Evolutionary conservation across 768 basidiomycete genomes (phyloP).

Genomic region (Mycena latifolia): DNA sequence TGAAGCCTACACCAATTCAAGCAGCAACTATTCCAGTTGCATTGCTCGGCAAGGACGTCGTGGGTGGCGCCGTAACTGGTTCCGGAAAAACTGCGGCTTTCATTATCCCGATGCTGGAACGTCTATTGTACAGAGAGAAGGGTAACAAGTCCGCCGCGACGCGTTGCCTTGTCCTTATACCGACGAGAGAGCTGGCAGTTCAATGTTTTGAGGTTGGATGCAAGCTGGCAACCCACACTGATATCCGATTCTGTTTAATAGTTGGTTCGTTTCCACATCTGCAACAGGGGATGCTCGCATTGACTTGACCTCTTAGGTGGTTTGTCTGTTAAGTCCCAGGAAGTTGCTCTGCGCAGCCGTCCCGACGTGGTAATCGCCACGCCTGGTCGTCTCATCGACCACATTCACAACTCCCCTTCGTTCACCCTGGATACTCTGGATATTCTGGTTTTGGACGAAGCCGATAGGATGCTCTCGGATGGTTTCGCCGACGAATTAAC

Average conservation of each 20-base stretch:
- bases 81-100: constrained; percentile 99
- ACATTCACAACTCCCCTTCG: constrained; percentile 93
- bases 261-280: constrained; percentile 72
- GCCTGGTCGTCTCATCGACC: constrained; percentile 97
- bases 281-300: constrained; percentile 1
- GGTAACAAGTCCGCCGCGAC: constrained; percentile 89
- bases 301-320: constrained; percentile 71
- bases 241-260: constrained; percentile 91
- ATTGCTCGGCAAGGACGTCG: constrained; percentile 94
- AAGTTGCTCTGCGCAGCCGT: constrained; percentile 82
- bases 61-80: constrained; percentile 96
- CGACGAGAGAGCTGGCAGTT: constrained; percentile 95
- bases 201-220: constrained; percentile 95
- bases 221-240: constrained; percentile 88
- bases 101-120: constrained; percentile 93
- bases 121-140: constrained; percentile 91
- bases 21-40: constrained; percentile 94
- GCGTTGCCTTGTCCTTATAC: constrained; percentile 92
- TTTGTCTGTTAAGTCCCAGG: constrained; percentile 93
- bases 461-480: constrained; percentile 96
- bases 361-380: constrained; percentile 98
- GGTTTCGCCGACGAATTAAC: constrained; percentile 95
- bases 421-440: constrained; percentile 95
- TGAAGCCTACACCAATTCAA: constrained; percentile 95
- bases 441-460: constrained; percentile 95